A percentile compares a stretch with the other conserved stretches of the same genome.
These are phyloP conservation scores for Backusella morwellensis DNA, from an alignment of 192 early-diverging fungal species.

Conservation along the genomic window DNA sequence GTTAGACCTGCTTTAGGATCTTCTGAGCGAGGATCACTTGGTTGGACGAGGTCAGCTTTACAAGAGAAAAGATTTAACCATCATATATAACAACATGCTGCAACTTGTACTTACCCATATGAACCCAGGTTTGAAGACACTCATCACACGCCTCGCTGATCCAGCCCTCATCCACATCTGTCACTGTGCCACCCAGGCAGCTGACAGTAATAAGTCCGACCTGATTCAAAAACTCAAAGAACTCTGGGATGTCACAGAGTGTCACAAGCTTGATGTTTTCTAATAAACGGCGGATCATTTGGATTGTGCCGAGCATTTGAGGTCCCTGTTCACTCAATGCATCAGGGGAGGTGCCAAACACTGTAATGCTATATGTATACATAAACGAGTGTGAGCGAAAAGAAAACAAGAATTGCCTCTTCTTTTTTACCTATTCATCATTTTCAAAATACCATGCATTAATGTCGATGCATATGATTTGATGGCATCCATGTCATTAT, in stretches of 20 bases:
- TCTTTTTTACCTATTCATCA: slow-evolving; percentile 51
- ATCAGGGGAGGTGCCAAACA: slow-evolving; percentile 23
- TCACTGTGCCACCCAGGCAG: slow-evolving; percentile 42
- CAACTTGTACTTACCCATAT: slow-evolving; percentile 39
- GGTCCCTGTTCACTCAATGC: slow-evolving; percentile 35
- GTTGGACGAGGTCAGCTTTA: slow-evolving; percentile 19
- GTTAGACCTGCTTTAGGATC: slow-evolving; percentile 6
- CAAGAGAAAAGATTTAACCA: not conserved
- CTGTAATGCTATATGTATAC: slow-evolving; percentile 17
- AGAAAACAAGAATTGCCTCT: too few relatives aligned
- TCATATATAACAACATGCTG: not conserved
- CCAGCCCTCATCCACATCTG: slow-evolving; percentile 47
- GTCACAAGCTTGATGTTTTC: slow-evolving; percentile 47
- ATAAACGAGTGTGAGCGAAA: too few relatives aligned
- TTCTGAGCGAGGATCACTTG: slow-evolving; percentile 8
- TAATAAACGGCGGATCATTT: slow-evolving; percentile 58
- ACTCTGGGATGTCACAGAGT: slow-evolving; percentile 50
- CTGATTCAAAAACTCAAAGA: slow-evolving; percentile 56
- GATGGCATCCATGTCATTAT: slow-evolving; percentile 34
- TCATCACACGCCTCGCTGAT: slow-evolving; percentile 61
- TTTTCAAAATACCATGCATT: slow-evolving; percentile 50
- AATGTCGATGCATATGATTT: slow-evolving; percentile 52
- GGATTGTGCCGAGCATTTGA: slow-evolving; percentile 44
- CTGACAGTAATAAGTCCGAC: slow-evolving; percentile 52
- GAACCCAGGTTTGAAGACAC: slow-evolving; percentile 59